Percentiles rank a stretch among this genome's conserved stretches.
Evolutionary conservation across 305 asterid species (phyloP).

Genomic region (Solanum hybrid): DNA sequence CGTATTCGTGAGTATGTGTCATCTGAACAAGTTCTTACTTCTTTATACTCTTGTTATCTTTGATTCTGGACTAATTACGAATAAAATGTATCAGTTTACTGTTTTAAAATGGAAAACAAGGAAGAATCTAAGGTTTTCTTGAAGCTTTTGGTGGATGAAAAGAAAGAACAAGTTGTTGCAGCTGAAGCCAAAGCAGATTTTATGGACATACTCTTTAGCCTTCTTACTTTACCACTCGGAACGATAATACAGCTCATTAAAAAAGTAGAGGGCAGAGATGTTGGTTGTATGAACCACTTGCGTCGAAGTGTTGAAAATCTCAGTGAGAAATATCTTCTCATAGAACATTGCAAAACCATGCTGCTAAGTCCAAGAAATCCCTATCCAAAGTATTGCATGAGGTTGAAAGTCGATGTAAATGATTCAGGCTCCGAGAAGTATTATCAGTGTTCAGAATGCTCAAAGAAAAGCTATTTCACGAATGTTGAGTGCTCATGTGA

Average conservation of each 20-base stretch:
- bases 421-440: not conserved
- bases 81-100: not conserved
- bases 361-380: constrained; percentile 7
- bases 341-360: not conserved
- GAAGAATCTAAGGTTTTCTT: not conserved
- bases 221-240: constrained; percentile 10
- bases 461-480: not conserved
- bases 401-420: constrained; percentile 1
- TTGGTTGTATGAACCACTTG: constrained; percentile 5
- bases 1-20: not conserved
- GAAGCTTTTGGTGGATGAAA: constrained; percentile 9
- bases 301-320: constrained; percentile 1
- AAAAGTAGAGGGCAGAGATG: not conserved
- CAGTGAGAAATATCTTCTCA: not conserved
- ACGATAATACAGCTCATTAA: not conserved
- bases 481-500: not conserved
- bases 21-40: not conserved
- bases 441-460: not conserved
- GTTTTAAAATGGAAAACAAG: not conserved
- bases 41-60: no score
- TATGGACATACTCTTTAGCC: constrained; percentile 5
- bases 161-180: not conserved
- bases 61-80: no score
- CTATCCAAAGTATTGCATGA: not conserved
- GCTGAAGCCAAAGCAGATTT: constrained; percentile 13